A percentile compares a stretch with the other conserved stretches of the same genome.
Conservation (phyloP, 768 basidiomycete genomes). For the Royoungia palumana region DNA sequence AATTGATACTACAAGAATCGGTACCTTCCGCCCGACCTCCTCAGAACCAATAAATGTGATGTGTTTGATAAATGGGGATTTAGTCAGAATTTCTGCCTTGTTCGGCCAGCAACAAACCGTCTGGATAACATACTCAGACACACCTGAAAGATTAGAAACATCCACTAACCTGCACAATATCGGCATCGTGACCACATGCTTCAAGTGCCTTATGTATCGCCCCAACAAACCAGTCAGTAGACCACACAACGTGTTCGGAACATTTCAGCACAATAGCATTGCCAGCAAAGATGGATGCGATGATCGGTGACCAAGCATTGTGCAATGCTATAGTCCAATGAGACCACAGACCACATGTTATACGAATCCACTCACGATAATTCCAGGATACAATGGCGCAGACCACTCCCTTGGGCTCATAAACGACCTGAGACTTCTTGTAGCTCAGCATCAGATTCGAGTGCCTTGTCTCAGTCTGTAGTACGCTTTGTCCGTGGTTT, state of each 20-base stretch:
- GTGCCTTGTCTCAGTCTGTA: constrained; percentile 70
- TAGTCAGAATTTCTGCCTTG: constrained; percentile 78
- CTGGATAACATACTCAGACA: constrained; percentile 33
- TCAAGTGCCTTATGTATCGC: constrained; percentile 74
- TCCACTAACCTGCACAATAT: constrained; percentile 74
- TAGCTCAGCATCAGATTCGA: constrained; percentile 67
- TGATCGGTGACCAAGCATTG: constrained; percentile 90
- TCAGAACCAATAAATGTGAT: constrained; percentile 94
- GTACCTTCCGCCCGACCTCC: constrained; percentile 67
- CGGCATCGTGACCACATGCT: constrained; percentile 79
- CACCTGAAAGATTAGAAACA: background rate
- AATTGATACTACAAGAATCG: constrained; percentile 9
- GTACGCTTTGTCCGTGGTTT: constrained; percentile 72
- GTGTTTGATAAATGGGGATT: constrained; percentile 77
- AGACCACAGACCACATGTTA: background rate
- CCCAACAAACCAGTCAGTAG: constrained; percentile 76
- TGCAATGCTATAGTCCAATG: constrained; percentile 64
- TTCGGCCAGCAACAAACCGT: constrained; percentile 88
- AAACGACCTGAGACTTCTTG: constrained; percentile 75
- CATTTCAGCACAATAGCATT: constrained; percentile 90
- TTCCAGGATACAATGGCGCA: constrained; percentile 95
- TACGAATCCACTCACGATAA: constrained; percentile 58
- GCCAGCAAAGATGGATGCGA: constrained; percentile 87
- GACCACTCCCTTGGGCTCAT: constrained; percentile 91
- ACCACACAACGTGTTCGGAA: constrained; percentile 92